These are phyloP conservation scores for Maudiozyma bulderi DNA, from an alignment of 805 yeast genomes.

Conservation along the genomic window DNA sequence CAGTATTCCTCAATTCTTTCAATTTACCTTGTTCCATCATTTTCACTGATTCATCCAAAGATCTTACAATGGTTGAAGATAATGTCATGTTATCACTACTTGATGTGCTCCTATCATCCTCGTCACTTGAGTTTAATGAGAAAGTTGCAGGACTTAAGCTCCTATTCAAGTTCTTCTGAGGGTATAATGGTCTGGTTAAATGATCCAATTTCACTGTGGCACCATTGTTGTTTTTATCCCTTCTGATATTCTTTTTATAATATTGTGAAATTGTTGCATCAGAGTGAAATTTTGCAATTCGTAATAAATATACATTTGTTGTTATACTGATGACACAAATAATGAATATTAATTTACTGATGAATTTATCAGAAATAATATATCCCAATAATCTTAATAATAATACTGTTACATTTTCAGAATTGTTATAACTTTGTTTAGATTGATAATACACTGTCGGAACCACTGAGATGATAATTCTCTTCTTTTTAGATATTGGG, in stretches of 20 bases:
- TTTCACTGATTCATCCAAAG: slow-evolving; percentile 22
- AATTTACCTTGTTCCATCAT: slow-evolving; percentile 64
- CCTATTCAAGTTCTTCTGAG: neutral
- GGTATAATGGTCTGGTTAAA: no score
- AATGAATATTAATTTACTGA: slow-evolving; percentile 67
- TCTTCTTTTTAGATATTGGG: slow-evolving; percentile 29
- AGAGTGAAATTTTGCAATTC: slow-evolving; percentile 68
- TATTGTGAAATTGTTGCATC: slow-evolving; percentile 29
- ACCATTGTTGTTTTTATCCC: neutral
- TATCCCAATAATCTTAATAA: slow-evolving; percentile 46
- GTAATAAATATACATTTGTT: slow-evolving; percentile 75
- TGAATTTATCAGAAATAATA: slow-evolving; percentile 70
- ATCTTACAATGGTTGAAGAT: neutral
- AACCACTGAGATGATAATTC: slow-evolving; percentile 48
- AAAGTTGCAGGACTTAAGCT: slow-evolving; percentile 1
- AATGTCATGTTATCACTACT: slow-evolving; percentile 1
- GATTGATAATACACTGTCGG: slow-evolving; percentile 53
- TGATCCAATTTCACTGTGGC: neutral
- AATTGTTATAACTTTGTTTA: slow-evolving; percentile 5
- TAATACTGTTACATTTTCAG: slow-evolving; percentile 21
- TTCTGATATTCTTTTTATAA: slow-evolving; percentile 9
- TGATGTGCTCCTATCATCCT: slow-evolving; percentile 1
- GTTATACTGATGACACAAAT: slow-evolving; percentile 67
- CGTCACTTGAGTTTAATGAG: slow-evolving; percentile 1
- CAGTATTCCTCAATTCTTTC: slow-evolving; percentile 56